A percentile compares a stretch with the other conserved stretches of the same genome.
Evolutionary conservation across 2,329 filamentous ascomycete species (phyloP).

Genomic region (Lachnellula arida): DNA sequence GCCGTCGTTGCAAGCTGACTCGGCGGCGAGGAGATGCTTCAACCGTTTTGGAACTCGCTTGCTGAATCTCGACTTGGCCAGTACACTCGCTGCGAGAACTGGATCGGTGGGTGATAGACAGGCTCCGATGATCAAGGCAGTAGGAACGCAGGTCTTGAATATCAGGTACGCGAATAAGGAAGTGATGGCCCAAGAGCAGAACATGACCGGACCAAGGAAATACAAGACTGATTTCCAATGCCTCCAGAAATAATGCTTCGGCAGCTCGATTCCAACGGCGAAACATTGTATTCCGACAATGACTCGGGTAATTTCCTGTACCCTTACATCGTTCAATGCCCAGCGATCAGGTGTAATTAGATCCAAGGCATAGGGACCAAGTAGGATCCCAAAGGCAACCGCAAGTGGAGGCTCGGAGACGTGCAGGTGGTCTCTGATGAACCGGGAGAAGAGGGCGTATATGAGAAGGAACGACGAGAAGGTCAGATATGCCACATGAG

Average conservation of each 20-base stretch:
- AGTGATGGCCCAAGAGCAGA: constrained; percentile 37
- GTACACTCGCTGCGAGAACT: constrained; percentile 48
- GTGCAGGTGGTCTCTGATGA: constrained; percentile 55
- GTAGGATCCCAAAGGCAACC: constrained; percentile 67
- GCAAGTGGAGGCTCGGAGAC: constrained; percentile 55
- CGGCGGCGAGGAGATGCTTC: constrained; percentile 47
- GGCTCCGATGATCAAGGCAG: constrained; percentile 47
- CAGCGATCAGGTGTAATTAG: constrained; percentile 56
- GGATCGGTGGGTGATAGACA: constrained; percentile 54
- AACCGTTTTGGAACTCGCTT: constrained; percentile 46
- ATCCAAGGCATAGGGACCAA: constrained; percentile 62
- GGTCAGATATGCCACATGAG: constrained; percentile 55
- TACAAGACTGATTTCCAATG: constrained; percentile 27
- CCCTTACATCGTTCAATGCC: constrained; percentile 65
- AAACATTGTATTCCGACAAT: constrained; percentile 71
- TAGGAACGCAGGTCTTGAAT: constrained; percentile 41
- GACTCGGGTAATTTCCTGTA: constrained; percentile 66
- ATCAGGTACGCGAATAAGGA: constrained; percentile 42
- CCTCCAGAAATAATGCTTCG: constrained; percentile 36
- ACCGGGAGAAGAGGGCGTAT: constrained; percentile 54
- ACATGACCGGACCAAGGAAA: constrained; percentile 27
- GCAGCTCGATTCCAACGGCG: constrained; percentile 67
- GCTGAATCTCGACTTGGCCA: constrained; percentile 49
- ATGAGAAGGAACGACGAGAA: constrained; percentile 53
- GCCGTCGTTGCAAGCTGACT: constrained; percentile 53